Base-by-base conservation (phyloP, 805 yeast genomes). In the Candida gorgasii region DNA sequence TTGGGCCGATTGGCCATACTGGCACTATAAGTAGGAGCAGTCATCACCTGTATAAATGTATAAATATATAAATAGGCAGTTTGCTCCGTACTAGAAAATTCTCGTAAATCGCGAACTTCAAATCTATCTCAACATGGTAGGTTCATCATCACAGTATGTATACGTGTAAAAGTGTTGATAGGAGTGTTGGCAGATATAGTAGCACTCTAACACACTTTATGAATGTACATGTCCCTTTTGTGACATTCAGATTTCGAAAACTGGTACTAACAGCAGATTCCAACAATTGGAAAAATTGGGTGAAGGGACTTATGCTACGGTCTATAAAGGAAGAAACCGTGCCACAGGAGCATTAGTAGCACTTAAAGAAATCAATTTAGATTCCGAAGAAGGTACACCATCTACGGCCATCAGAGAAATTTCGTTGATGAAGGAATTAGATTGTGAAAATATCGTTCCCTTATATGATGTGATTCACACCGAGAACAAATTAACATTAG, bases 251-350 rank as follows among this genome's bases (percentile, higher is more conserved):
- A 12, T 11, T 11, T 32, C 16, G 3, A 24, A 30, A 18, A 17
- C 18, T 11, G 4, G 8, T 32, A 46, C 52, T 48, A 43, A 47
- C 47, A 37, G 19, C n/a, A 67, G 72, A 51, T 70, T 70, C 55
- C 75, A 70, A 51, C 75, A 70, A 62, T 77, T 87, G 42, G 96
- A 89, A 62, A 88, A 88, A 69, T 76, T 88, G 28, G 96, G 96
- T 30, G 96, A 88, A 67, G 96, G 96, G 37, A 88, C 99, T 0
- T 93, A 93, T 67, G 99, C 99, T 55, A 95, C 97, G n/a, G 99
- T 93, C 24, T 93, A 92, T 71, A 93, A 92, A 58, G 99, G 86
- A 30, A 79, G 89, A 58, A 93, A 87, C 62, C 79, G 87, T 48
- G 80, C 83, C 55, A 84, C 90, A 20, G 97, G 89, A 39, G 89